Evolutionary conservation across 2,329 filamentous ascomycete species (phyloP).

Genomic region (Diplodia corticola): DNA sequence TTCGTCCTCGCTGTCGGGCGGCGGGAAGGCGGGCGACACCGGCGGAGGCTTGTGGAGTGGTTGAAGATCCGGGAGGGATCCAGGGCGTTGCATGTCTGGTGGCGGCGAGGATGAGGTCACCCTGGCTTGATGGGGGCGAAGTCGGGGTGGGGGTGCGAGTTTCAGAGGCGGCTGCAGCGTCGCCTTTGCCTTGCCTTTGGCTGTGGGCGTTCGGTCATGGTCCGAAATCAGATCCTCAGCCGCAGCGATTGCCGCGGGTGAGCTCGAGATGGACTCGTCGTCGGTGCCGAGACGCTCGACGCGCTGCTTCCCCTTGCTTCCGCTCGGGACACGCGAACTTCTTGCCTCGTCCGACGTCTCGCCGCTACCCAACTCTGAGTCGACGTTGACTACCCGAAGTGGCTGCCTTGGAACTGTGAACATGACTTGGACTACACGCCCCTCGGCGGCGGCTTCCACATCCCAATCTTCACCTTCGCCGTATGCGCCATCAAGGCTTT

Average conservation of each 20-base stretch:
- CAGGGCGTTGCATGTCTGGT: neutral
- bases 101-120: neutral
- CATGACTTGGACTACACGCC: constrained; percentile 62
- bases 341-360: constrained; percentile 11
- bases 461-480: constrained; percentile 49
- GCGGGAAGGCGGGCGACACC: neutral
- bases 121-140: neutral
- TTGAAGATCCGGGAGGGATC: neutral
- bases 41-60: constrained; percentile 7
- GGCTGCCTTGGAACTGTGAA: constrained; percentile 90
- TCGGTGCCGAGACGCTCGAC: neutral
- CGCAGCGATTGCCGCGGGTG: neutral
- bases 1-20: neutral
- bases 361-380: neutral
- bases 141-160: neutral
- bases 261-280: neutral
- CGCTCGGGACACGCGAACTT: neutral
- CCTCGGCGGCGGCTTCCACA: constrained; percentile 49
- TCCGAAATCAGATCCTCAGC: neutral
- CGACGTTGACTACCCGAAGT: constrained; percentile 78
- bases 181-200: neutral
- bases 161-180: neutral
- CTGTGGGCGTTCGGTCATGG: neutral
- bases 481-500: constrained; percentile 24
- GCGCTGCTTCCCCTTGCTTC: constrained; percentile 13